Base-by-base conservation (phyloP, 495 filamentous ascomycete species). In the Staphylotrichum longicolle region DNA sequence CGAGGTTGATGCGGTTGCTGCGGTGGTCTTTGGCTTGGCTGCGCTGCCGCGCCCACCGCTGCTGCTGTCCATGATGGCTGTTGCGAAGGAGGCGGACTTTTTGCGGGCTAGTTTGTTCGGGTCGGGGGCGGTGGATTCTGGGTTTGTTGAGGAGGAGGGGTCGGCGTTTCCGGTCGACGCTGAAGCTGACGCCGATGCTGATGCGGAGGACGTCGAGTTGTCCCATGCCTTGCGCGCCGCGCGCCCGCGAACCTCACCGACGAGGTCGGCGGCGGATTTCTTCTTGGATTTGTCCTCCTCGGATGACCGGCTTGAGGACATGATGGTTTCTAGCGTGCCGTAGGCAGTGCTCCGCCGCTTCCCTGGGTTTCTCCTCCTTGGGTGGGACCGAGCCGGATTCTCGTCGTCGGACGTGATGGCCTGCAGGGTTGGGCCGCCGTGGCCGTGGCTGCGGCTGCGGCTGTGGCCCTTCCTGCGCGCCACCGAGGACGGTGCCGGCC, bases 321-420 rank as follows among this genome's bases (percentile, higher is more conserved):
- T 83, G 64, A 83, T 83, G 1, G 81, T 85, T 54, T 85, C 81
- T 30, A 85, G 60, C 4, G 80, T 83, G 5, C 79, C 78, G 57
- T 82, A 80, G 7, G 82, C 81, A 4, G 68, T 70, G 34, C 78
- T 81, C 58, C 73, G 78, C 50, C 76, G 66, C 58, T 76, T 66
- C 9, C 67, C 70, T 32, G 67, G 66, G 57, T 69, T 71, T 57
- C 64, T 69, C 46, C 63, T 70, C 57, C 66, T 49, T 15, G 61
- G 71, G 44, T 62, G 62, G 14, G 66, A 52, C 39, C 61, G 41
- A 10, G 63, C 56, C 33, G 63, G 32, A 11, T 60, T 42, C 2
- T 82, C 78, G 54, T 83, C 80, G 41, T 83, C 79, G 7, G 77
- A 77, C 14, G 72, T 70, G 53, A 82, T 71, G 3, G 76, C 77